Evolutionary conservation across 2,329 filamentous ascomycete species (phyloP).

Genomic region (Aureobasidium sp.): DNA sequence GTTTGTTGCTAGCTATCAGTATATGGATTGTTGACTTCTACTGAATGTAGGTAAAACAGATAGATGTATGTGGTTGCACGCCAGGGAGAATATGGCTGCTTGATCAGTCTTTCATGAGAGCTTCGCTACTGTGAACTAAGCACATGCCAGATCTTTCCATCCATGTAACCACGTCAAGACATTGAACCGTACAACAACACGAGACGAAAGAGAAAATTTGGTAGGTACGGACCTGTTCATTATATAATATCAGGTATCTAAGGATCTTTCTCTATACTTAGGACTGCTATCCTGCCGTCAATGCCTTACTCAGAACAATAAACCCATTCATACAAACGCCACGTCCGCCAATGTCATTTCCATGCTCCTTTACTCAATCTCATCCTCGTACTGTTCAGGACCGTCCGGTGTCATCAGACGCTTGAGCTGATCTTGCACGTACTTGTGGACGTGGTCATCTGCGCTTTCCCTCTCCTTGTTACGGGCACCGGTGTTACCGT

Average conservation of each 20-base stretch:
- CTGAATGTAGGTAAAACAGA: no score
- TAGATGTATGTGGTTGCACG: no score
- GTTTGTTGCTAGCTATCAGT: neutral
- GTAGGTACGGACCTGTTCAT: neutral
- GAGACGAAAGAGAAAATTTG: neutral
- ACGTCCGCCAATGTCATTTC: neutral
- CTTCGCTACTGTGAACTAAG: no score
- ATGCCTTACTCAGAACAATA: neutral
- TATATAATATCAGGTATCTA: slow-evolving; percentile 1
- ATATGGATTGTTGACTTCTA: neutral
- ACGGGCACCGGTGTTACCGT: slow-evolving; percentile 20
- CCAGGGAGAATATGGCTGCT: no score
- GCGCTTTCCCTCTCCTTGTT: slow-evolving; percentile 29
- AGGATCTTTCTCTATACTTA: neutral
- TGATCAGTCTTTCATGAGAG: no score
- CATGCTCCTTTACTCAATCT: slow-evolving; percentile 40
- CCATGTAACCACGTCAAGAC: no score
- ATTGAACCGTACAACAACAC: neutral
- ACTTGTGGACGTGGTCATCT: slow-evolving; percentile 62
- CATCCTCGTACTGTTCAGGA: slow-evolving; percentile 47
- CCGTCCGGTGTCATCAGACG: slow-evolving; percentile 55
- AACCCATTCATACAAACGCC: neutral
- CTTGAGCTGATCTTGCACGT: slow-evolving; percentile 72
- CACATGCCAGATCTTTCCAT: no score
- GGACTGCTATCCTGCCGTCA: neutral